Conservation (phyloP, 1,284 basidiomycete genomes). For the Puccinia triticina region DNA sequence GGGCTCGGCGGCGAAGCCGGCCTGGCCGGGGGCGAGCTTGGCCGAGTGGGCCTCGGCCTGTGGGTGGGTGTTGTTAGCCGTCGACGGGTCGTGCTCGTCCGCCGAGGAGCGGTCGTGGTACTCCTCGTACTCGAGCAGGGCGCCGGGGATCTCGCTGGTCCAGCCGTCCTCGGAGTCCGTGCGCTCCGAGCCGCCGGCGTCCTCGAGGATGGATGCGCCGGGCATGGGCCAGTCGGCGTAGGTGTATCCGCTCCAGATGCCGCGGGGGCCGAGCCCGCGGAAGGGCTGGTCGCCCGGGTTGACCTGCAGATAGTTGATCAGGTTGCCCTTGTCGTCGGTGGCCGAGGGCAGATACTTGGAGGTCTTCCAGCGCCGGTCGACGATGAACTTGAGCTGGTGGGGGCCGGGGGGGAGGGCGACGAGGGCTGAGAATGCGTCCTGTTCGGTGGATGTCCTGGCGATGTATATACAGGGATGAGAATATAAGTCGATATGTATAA, state of each 20-base stretch:
- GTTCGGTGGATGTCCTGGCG: constrained; percentile 55
- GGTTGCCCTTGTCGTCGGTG: constrained; percentile 80
- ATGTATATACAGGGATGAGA: too few species aligned
- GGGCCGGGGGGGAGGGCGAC: constrained; percentile 79
- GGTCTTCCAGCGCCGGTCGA: constrained; percentile 84
- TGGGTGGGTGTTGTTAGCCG: constrained; percentile 1
- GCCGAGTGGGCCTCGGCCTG: background rate
- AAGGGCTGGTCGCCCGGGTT: constrained; percentile 59
- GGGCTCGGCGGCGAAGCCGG: constrained; percentile 46
- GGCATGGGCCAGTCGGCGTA: constrained; percentile 29
- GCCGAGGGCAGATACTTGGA: constrained; percentile 79
- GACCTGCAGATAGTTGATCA: constrained; percentile 89
- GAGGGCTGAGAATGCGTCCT: constrained; percentile 62
- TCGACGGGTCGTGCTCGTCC: constrained; percentile 55
- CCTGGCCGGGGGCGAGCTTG: background rate
- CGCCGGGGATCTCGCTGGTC: constrained; percentile 75
- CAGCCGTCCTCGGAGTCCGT: constrained; percentile 64
- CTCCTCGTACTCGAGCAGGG: constrained; percentile 74
- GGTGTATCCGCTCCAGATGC: constrained; percentile 50
- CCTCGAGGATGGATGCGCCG: constrained; percentile 10
- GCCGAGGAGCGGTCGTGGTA: constrained; percentile 71
- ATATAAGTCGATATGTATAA: background rate
- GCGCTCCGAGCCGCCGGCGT: constrained; percentile 55
- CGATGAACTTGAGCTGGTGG: constrained; percentile 93
- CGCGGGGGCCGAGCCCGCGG: constrained; percentile 55